Conservation (phyloP, 2,329 filamentous ascomycete genomes). For the Chaetomium globosum region DNA sequence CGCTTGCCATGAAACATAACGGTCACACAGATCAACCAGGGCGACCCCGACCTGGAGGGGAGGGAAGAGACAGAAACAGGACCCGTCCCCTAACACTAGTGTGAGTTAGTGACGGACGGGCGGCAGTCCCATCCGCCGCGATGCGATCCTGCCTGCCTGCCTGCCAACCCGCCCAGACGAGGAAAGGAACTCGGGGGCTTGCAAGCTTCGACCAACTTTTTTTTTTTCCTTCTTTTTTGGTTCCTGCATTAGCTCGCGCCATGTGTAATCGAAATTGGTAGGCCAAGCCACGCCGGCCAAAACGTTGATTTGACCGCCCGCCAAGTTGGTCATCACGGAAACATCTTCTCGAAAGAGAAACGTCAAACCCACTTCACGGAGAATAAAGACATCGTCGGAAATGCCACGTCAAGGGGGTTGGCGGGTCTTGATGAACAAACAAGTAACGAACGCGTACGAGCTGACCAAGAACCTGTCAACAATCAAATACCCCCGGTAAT, state of each 20-base stretch:
- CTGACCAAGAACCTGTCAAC: not conserved
- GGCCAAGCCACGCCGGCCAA: not conserved
- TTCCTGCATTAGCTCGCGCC: conserved; percentile 33
- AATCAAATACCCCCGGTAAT: not conserved
- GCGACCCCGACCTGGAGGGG: not conserved
- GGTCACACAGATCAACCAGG: conserved; percentile 9
- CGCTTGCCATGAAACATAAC: conserved; percentile 1
- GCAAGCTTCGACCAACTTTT: not conserved
- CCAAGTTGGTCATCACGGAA: conserved; percentile 5
- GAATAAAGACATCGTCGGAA: not conserved
- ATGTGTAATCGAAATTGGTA: conserved; percentile 19
- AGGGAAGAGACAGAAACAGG: not conserved
- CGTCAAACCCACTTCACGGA: not conserved
- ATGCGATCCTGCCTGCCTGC: too few relatives aligned
- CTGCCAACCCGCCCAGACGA: not conserved
- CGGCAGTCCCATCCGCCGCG: not conserved
- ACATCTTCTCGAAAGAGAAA: not conserved
- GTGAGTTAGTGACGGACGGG: not conserved
- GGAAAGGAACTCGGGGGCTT: not conserved
- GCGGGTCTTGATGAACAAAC: not conserved
- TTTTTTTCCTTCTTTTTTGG: not conserved
- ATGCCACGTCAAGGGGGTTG: not conserved
- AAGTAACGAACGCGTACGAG: not conserved
- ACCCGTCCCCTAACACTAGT: too few relatives aligned
- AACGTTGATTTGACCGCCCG: conserved; percentile 9